Conservation (phyloP, 306 rosid genomes). For the Prunus padus region DNA sequence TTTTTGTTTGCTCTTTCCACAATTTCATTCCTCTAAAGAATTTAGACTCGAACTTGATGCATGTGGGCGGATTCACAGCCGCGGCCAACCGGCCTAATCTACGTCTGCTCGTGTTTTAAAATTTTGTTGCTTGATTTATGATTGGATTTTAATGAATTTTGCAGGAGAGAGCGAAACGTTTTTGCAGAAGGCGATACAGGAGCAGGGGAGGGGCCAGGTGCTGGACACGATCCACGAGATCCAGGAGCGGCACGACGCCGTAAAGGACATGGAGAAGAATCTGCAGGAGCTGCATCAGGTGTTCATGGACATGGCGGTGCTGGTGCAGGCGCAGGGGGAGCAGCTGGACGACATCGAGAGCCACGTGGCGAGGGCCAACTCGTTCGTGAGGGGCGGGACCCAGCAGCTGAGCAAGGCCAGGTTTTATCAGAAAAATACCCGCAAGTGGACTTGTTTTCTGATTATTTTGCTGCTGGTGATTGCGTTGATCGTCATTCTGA, state of each 20-base stretch:
- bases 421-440: constrained; percentile 53
- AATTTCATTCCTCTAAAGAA: not conserved
- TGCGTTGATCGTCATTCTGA: constrained; percentile 47
- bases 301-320: constrained; percentile 89
- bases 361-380: constrained; percentile 68
- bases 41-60: too few species aligned
- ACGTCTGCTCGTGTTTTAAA: too few species aligned
- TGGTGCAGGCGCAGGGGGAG: constrained; percentile 78
- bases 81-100: too few species aligned
- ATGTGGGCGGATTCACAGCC: too few species aligned
- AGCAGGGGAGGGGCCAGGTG: constrained; percentile 73
- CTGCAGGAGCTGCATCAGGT: constrained; percentile 86
- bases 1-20: too few species aligned
- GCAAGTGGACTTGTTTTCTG: constrained; percentile 57
- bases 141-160: not conserved
- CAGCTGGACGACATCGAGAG: constrained; percentile 80
- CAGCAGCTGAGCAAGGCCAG: constrained; percentile 53
- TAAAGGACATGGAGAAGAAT: constrained; percentile 73
- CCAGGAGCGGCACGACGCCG: constrained; percentile 81
- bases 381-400: constrained; percentile 57
- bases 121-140: not conserved
- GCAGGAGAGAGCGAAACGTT: constrained; percentile 92
- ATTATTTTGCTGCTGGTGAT: constrained; percentile 54
- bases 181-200: constrained; percentile 74
- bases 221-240: constrained; percentile 81